A percentile compares a stretch with the other conserved stretches of the same genome.
Conservation (phyloP, 106 monocot genomes). For the Dioscorea zingiberensis region DNA sequence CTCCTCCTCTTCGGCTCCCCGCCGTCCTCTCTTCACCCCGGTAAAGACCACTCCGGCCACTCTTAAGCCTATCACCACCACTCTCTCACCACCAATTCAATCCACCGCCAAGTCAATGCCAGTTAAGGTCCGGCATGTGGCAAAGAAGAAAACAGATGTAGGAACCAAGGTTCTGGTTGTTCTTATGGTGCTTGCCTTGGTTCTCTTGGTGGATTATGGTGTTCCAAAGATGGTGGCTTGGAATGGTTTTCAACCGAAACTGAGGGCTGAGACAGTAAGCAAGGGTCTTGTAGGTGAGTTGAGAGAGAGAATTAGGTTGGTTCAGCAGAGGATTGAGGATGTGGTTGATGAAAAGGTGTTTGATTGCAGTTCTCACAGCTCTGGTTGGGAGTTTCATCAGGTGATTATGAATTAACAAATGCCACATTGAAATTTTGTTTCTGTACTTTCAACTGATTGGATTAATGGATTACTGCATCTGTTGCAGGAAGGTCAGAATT, state of each 20-base stretch:
- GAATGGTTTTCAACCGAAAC: constrained; percentile 20
- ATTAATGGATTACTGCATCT: not conserved
- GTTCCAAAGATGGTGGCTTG: constrained; percentile 11
- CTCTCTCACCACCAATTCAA: constrained; percentile 12
- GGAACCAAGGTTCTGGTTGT: constrained; percentile 7
- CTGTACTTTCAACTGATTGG: not conserved
- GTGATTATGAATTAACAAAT: constrained; percentile 7
- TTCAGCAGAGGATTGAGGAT: constrained; percentile 32
- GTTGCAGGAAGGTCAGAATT: constrained; percentile 38
- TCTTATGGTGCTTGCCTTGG: constrained; percentile 13
- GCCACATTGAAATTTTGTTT: not conserved
- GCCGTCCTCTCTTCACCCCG: not conserved
- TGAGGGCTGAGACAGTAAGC: constrained; percentile 35
- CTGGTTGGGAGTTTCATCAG: constrained; percentile 59
- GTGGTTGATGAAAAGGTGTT: constrained; percentile 19
- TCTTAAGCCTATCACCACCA: constrained; percentile 11
- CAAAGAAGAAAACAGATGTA: constrained; percentile 8
- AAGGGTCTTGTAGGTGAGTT: constrained; percentile 17
- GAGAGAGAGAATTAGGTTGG: constrained; percentile 23
- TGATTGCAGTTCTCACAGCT: constrained; percentile 45
- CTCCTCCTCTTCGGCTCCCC: not conserved
- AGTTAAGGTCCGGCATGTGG: not conserved
- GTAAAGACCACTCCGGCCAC: constrained; percentile 4
- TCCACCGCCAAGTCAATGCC: constrained; percentile 50
- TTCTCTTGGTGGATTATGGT: constrained; percentile 32